Conservation (phyloP, 345 rosid genomes). For the Adansonia digitata region DNA sequence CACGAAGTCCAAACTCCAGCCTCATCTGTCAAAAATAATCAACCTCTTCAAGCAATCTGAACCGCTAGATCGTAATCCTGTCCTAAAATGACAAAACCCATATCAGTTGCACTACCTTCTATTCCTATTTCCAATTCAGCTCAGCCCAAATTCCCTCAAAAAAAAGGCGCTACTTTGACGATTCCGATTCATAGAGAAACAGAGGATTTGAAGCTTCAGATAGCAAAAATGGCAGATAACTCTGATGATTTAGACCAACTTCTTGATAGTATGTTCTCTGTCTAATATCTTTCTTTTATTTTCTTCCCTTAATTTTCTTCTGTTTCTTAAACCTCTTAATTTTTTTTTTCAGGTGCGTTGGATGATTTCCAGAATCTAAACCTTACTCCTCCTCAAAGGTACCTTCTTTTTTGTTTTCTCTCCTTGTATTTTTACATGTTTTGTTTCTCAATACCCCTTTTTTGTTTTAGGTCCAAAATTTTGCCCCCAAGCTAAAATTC, state of each 20-base stretch:
- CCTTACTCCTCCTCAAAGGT: constrained; percentile 54
- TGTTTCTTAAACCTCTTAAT: background rate
- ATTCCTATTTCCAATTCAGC: background rate
- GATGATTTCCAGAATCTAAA: constrained; percentile 92
- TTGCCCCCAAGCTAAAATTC: background rate
- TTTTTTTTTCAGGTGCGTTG: constrained; percentile 69
- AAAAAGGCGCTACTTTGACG: background rate
- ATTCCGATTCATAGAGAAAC: background rate
- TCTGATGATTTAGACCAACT: constrained; percentile 89
- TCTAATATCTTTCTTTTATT: background rate
- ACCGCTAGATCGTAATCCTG: constrained; percentile 21
- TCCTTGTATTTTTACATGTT: background rate
- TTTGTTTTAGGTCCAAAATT: constrained; percentile 1
- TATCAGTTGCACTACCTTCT: constrained; percentile 24
- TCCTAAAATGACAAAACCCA: background rate
- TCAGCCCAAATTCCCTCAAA: background rate
- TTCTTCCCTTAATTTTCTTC: background rate
- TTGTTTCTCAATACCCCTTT: background rate
- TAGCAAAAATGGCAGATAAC: constrained; percentile 44
- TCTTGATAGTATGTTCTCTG: constrained; percentile 63
- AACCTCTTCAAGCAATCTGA: background rate
- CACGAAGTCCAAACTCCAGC: no score
- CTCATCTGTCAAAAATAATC: background rate
- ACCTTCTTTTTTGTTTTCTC: background rate
- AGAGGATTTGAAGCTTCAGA: background rate